phyloP scores from a whole-genome alignment of 148 eudicot genomes.

The Camellia lanceoleosa region DNA sequence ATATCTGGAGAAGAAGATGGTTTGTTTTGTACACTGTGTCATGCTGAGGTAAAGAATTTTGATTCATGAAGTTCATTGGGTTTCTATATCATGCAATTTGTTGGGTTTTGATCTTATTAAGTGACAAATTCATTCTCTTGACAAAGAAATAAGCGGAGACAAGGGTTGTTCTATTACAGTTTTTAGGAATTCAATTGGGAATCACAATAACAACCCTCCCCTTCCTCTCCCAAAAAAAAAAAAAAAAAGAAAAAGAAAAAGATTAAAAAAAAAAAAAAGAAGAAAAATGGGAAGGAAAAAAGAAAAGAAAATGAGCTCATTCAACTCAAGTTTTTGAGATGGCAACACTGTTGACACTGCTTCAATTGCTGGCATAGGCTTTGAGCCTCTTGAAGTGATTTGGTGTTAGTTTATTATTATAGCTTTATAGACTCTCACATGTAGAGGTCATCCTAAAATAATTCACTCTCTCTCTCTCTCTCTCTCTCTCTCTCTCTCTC shows the following conservation, averaged over 20 bases:
- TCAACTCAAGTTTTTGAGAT: not conserved
- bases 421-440: not conserved
- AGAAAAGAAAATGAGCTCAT: not conserved
- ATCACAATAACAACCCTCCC: too few relatives aligned
- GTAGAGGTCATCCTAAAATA: not conserved
- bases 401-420: not conserved
- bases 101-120: not conserved
- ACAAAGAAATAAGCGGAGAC: not conserved
- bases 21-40: conserved; percentile 88
- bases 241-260: too few relatives aligned
- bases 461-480: not conserved
- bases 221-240: not conserved
- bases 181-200: not conserved
- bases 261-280: too few relatives aligned
- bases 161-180: not conserved
- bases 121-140: not conserved
- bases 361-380: not conserved
- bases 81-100: not conserved
- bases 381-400: not conserved
- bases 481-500: not conserved
- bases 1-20: conserved; percentile 75
- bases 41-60: conserved; percentile 73
- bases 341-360: not conserved
- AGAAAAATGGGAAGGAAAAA: too few relatives aligned
- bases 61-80: conserved; percentile 2